phyloP scores from a whole-genome alignment of 2,329 filamentous ascomycete genomes.

The Microsporum audouinii region DNA sequence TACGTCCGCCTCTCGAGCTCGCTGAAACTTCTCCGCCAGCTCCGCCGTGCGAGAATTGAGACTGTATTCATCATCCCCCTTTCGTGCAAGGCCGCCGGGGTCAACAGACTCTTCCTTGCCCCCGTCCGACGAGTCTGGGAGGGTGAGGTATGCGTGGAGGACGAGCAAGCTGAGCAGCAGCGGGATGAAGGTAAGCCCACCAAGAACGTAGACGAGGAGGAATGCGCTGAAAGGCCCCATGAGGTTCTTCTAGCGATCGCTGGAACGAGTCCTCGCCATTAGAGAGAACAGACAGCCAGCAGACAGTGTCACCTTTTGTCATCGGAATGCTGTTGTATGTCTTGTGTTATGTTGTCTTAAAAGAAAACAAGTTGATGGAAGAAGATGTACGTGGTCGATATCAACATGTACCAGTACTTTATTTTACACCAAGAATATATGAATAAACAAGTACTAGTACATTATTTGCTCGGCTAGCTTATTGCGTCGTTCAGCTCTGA shows the following conservation, averaged over 20 bases:
- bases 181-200: slow-evolving; percentile 79
- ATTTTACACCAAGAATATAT: background rate
- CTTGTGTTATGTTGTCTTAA: background rate
- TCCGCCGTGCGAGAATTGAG: slow-evolving; percentile 51
- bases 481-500: background rate
- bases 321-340: background rate
- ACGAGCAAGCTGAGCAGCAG: slow-evolving; percentile 52
- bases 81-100: slow-evolving; percentile 33
- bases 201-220: slow-evolving; percentile 67
- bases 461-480: background rate
- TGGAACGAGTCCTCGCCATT: slow-evolving; percentile 1
- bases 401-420: background rate
- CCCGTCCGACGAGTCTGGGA: slow-evolving; percentile 36
- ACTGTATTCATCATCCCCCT: slow-evolving; percentile 53
- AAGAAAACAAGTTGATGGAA: background rate
- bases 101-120: slow-evolving; percentile 23
- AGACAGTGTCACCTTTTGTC: background rate
- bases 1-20: slow-evolving; percentile 58
- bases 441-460: background rate
- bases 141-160: slow-evolving; percentile 56
- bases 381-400: background rate
- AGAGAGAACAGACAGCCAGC: background rate
- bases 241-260: slow-evolving; percentile 16
- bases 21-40: slow-evolving; percentile 50
- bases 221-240: slow-evolving; percentile 43